Evolutionary conservation across 208 protist species (phyloP), one percentile per base, ranked within the genome.

Genomic region (Trypanosomatidae sp.): DNA sequence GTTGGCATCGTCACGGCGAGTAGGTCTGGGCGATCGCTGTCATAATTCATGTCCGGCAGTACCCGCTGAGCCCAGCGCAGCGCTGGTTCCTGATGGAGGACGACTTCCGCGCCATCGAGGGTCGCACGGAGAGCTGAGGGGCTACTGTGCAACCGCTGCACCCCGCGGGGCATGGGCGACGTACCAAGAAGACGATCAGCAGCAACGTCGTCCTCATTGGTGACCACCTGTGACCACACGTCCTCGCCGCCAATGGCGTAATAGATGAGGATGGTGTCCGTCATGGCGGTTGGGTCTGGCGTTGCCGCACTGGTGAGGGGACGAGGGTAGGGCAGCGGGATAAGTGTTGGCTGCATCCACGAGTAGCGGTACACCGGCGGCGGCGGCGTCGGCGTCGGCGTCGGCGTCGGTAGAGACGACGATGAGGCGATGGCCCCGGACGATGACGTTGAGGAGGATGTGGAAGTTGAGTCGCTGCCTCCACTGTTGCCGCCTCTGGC

Each of bases 1-100:
- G 76, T 84, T 2, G 80, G 59, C 75, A 84, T 74, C 22, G 12
- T 58, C 53, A 84, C 30, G 4, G 60, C 46, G 22, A 84, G 75
- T 9, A 84, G 62, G n/a, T 74, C 75, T 25, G 64, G 66, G 39
- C 69, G 70, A n/a, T 41, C 50, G 22, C 67, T 56, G 56, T 79
- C 71, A 64, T 72, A 66, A 22, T 7, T 17, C 49, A 53, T 4
- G 75, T 80, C 74, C 15, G 76, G 71, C 52, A 74, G 53, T 19
- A 25, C 33, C 0, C 71, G 58, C 59, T 56, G 66, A 9, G 68
- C 76, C 76, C 76, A 80, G 52, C 76, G 76, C 70, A 62, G 69
- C n/a, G 76, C 47, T 1, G 76, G 55, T 3, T 43, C 59, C 1
- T 30, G 66, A 17, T 58, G 70, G 2, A 80, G 15, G 0, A 80